A percentile compares a stretch with the other conserved stretches of the same genome.
Evolutionary conservation across 1,284 basidiomycete species (phyloP).

Genomic region (Peniophora sp.): DNA sequence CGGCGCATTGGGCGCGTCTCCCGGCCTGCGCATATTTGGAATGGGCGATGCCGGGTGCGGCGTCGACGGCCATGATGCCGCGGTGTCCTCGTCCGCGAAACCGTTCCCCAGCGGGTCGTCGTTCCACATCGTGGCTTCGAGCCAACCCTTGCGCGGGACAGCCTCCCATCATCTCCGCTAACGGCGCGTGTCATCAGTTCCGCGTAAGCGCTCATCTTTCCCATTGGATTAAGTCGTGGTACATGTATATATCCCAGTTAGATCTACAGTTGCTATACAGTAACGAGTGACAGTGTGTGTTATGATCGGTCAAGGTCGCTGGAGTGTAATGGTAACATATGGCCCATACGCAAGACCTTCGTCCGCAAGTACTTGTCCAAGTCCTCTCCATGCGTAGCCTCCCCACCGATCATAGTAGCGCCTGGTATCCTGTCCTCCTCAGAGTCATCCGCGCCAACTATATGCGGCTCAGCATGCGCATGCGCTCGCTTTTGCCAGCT

Average conservation of each 20-base stretch:
- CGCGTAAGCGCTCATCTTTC: too few relatives aligned
- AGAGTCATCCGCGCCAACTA: constrained; percentile 15
- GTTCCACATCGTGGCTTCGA: neutral
- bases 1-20: constrained; percentile 27
- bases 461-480: constrained; percentile 15
- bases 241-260: too few relatives aligned
- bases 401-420: constrained; percentile 80
- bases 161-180: neutral
- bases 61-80: constrained; percentile 35
- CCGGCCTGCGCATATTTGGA: constrained; percentile 29
- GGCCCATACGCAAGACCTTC: constrained; percentile 95
- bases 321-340: constrained; percentile 53
- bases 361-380: constrained; percentile 94
- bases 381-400: constrained; percentile 77
- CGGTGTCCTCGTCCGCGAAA: constrained; percentile 16
- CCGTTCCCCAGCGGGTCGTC: constrained; percentile 28
- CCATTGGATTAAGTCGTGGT: too few relatives aligned
- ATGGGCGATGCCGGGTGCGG: constrained; percentile 31
- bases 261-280: too few relatives aligned
- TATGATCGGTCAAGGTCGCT: constrained; percentile 17
- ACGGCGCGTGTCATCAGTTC: too few relatives aligned
- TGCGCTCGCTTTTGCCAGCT: constrained; percentile 58
- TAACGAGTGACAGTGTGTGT: constrained; percentile 22
- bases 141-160: neutral
- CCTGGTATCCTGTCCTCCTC: constrained; percentile 46